Conservation (phyloP, 2,329 filamentous ascomycete genomes). For the Penicillium sp. region DNA sequence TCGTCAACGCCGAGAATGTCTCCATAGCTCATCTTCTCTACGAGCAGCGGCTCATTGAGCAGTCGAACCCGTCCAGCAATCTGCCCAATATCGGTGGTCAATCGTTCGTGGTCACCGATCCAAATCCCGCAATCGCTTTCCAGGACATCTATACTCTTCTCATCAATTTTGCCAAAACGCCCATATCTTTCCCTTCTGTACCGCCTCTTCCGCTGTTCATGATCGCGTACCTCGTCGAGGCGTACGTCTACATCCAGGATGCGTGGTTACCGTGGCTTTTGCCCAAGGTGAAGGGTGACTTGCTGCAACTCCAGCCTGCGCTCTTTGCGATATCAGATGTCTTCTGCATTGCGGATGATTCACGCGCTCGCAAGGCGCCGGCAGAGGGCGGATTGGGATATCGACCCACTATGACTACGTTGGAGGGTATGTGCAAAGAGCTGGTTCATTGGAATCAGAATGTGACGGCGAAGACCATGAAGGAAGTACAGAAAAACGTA, state of each 20-base stretch:
- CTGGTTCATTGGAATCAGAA: slow-evolving; percentile 30
- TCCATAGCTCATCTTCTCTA: slow-evolving; percentile 50
- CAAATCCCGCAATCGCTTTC: slow-evolving; percentile 39
- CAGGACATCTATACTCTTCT: slow-evolving; percentile 28
- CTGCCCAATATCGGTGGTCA: slow-evolving; percentile 38
- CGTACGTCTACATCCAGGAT: slow-evolving; percentile 25
- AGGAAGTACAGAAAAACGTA: slow-evolving; percentile 5
- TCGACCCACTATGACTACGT: slow-evolving; percentile 23
- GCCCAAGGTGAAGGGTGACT: slow-evolving; percentile 20
- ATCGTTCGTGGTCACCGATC: slow-evolving; percentile 49
- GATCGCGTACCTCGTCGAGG: slow-evolving; percentile 28
- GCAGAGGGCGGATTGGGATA: slow-evolving; percentile 31
- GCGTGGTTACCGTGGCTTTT: slow-evolving; percentile 22
- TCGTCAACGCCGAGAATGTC: slow-evolving; percentile 48
- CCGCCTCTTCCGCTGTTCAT: slow-evolving; percentile 25
- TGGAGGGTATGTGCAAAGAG: slow-evolving; percentile 31
- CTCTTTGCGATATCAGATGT: slow-evolving; percentile 28
- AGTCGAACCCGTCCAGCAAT: slow-evolving; percentile 11
- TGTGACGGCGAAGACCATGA: slow-evolving; percentile 10
- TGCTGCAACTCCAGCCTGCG: slow-evolving; percentile 28
- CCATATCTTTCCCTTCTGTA: slow-evolving; percentile 23
- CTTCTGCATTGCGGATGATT: slow-evolving; percentile 26
- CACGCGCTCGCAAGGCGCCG: slow-evolving; percentile 21
- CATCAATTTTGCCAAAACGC: slow-evolving; percentile 25
- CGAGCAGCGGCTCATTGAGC: slow-evolving; percentile 46